Conservation (phyloP, 2,329 filamentous ascomycete species). For the Fusarium paranaense region DNA sequence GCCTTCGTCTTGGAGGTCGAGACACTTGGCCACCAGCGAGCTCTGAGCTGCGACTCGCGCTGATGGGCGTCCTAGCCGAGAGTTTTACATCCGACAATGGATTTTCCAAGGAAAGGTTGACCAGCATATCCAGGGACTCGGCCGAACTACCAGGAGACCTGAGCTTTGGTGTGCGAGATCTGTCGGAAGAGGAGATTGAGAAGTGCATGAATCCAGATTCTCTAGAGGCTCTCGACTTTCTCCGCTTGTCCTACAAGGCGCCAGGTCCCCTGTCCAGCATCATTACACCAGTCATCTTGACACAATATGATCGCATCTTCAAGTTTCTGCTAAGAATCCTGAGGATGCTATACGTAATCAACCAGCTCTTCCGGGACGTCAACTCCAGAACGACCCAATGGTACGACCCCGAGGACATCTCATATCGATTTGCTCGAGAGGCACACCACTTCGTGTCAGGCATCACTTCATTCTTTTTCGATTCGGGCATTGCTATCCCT, state of each 20-base stretch:
- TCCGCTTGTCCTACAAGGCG: slow-evolving; percentile 86
- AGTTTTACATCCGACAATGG: slow-evolving; percentile 64
- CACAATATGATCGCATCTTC: slow-evolving; percentile 89
- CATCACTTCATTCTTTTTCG: slow-evolving; percentile 82
- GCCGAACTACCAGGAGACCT: slow-evolving; percentile 73
- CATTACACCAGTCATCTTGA: slow-evolving; percentile 76
- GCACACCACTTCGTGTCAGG: slow-evolving; percentile 82
- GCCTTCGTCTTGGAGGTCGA: slow-evolving; percentile 83
- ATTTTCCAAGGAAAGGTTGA: slow-evolving; percentile 36
- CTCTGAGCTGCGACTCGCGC: slow-evolving; percentile 88
- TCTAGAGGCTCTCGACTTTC: slow-evolving; percentile 91
- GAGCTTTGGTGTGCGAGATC: slow-evolving; percentile 86
- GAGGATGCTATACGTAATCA: slow-evolving; percentile 82
- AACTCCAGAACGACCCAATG: slow-evolving; percentile 53
- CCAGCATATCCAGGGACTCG: slow-evolving; percentile 46
- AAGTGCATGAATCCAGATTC: slow-evolving; percentile 85
- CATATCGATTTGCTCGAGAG: slow-evolving; percentile 76
- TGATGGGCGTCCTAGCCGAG: slow-evolving; percentile 87
- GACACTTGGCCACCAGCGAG: slow-evolving; percentile 93
- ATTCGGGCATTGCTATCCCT: slow-evolving; percentile 77
- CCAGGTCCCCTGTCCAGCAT: slow-evolving; percentile 77
- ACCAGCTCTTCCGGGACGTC: slow-evolving; percentile 71
- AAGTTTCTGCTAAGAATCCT: slow-evolving; percentile 80
- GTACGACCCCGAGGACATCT: slow-evolving; percentile 51
- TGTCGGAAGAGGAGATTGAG: slow-evolving; percentile 82